A percentile compares a stretch with the other conserved stretches of the same genome.
Conservation (phyloP, 768 basidiomycete species). For the Dentipellis sp. region DNA sequence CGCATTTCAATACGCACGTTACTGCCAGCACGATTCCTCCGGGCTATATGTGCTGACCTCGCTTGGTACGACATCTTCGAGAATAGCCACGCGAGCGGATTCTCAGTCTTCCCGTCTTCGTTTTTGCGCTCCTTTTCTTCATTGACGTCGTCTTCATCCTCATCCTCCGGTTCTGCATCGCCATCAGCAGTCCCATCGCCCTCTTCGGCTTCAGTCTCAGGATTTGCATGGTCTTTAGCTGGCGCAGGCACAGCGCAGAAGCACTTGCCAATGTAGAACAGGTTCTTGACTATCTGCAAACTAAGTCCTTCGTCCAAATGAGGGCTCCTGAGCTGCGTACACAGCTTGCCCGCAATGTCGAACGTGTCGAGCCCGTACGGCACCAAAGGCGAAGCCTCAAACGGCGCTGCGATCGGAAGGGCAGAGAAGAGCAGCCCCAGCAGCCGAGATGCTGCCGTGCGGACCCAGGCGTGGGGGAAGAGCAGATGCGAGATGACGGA, state of each 20-base stretch:
- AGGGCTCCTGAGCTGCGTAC: slow-evolving; percentile 72
- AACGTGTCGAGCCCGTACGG: slow-evolving; percentile 41
- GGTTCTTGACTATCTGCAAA: slow-evolving; percentile 84
- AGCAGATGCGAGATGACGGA: slow-evolving; percentile 56
- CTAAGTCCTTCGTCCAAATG: slow-evolving; percentile 65
- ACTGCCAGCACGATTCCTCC: slow-evolving; percentile 42
- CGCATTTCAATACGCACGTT: slow-evolving; percentile 27
- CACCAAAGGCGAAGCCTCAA: slow-evolving; percentile 12
- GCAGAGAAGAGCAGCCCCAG: slow-evolving; percentile 62
- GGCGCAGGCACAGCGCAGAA: slow-evolving; percentile 40
- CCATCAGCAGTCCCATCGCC: slow-evolving; percentile 22
- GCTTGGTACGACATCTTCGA: slow-evolving; percentile 88
- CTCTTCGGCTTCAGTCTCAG: slow-evolving; percentile 20
- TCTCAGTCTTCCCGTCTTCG: slow-evolving; percentile 12
- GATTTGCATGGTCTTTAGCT: slow-evolving; percentile 4
- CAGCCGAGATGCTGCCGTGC: slow-evolving; percentile 68
- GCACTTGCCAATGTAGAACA: slow-evolving; percentile 88
- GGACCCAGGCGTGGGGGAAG: slow-evolving; percentile 94
- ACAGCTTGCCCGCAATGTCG: slow-evolving; percentile 64
- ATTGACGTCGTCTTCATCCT: slow-evolving; percentile 12
- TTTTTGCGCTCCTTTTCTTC: slow-evolving; percentile 6
- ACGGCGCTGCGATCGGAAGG: slow-evolving; percentile 32
- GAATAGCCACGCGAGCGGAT: slow-evolving; percentile 87
- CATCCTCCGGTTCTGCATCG: slow-evolving; percentile 18
- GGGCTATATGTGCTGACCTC: slow-evolving; percentile 62